Evolutionary conservation across 2,329 filamentous ascomycete species (phyloP), one percentile per base, ranked within the genome.

Genomic region (Neodidymelliopsis sp.): DNA sequence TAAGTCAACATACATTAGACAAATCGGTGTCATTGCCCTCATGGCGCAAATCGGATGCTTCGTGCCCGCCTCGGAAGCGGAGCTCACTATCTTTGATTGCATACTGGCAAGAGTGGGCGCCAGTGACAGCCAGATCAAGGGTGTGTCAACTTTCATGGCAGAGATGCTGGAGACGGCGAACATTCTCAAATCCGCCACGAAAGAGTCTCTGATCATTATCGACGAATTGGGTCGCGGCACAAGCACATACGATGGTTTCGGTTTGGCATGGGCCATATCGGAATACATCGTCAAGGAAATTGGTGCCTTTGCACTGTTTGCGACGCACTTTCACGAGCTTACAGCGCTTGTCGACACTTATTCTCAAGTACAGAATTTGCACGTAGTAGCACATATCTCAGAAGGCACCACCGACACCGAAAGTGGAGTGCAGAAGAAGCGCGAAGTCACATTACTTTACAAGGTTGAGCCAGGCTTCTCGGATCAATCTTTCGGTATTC

Each of bases 151-250:
- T 0, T 99, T 99, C 74, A 99, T 99, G 95, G 94, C 94, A 2
- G 94, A 99, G 77, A 99, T 99, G 94, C 83, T 99, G 16, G 94
- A 99, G 73, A 99, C 94, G 1, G 91, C 94, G 60, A 97, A 97
- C 71, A 99, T 99, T 58, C 86, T 99, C 67, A 97, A 97, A 76
- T 95, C 91, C 0, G 94, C 94, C 2, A 99, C 94, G 0, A 85
- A 88, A 23, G 94, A 99, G 70, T 96, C 91, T 4, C 83, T 99
- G 42, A 97, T 99, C 75, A 97, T 99, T 73, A 97, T 99, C 62
- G 95, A 99, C 72, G 94, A 99, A 73, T 84, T 99, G 2, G 94
- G 94, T 38, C 90, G 94, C 53, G 94, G 94, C 48, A 99, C 94
- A 0, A 97, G 91, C 54, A 99, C 95, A 0, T 99, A 99, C 71